A percentile compares a stretch with the other conserved stretches of the same genome.
Conservation (phyloP, 805 yeast genomes). For the Candida lessepsii region DNA sequence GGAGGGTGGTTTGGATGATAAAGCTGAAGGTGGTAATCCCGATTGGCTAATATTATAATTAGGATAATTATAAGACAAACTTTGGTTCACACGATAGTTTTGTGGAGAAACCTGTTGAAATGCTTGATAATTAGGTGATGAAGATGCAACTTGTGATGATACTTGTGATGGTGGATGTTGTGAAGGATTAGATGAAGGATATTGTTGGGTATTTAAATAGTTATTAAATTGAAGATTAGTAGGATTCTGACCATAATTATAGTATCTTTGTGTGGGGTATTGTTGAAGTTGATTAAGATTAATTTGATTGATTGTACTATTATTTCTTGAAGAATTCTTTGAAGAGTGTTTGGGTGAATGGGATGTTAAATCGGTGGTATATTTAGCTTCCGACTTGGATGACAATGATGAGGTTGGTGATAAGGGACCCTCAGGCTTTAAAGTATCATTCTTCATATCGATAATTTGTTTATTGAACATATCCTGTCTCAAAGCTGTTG, state of each 20-base stretch:
- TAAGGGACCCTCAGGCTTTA: conserved; percentile 18
- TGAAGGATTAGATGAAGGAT: not conserved
- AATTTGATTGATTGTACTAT: conserved; percentile 3
- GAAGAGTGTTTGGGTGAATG: conserved; percentile 1
- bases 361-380: conserved; percentile 14
- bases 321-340: conserved; percentile 4
- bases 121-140: conserved; percentile 1
- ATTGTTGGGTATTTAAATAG: conserved; percentile 13
- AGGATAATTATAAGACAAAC: conserved; percentile 2
- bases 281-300: conserved; percentile 4
- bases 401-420: conserved; percentile 40
- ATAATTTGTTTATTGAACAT: conserved; percentile 28
- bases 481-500: conserved; percentile 34
- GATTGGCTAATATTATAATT: conserved; percentile 1
- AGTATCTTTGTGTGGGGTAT: conserved; percentile 4
- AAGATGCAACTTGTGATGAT: conserved; percentile 10
- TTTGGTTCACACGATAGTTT: conserved; percentile 6
- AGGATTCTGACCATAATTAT: conserved; percentile 5
- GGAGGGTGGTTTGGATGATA: not conserved
- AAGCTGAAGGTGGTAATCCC: conserved; percentile 3
- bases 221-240: conserved; percentile 9
- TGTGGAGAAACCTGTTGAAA: conserved; percentile 7
- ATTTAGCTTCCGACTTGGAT: conserved; percentile 28
- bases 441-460: conserved; percentile 4
- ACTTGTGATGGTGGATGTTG: conserved; percentile 10